Conservation (phyloP, 345 rosid genomes). For the Citrus trifoliata region DNA sequence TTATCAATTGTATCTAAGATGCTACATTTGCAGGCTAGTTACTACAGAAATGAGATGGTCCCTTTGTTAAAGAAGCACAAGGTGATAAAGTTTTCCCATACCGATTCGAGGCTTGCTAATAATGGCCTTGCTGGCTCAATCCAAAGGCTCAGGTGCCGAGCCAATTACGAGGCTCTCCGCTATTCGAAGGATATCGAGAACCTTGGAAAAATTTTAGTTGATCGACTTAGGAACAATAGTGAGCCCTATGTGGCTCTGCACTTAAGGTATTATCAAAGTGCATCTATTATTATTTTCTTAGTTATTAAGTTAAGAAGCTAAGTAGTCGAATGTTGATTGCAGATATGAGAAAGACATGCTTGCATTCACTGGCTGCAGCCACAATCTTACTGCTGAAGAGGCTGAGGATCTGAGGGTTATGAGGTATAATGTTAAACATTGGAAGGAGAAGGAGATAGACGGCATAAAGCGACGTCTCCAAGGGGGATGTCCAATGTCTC, state of each 20-base stretch:
- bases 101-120: conserved; percentile 86
- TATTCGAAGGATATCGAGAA: conserved; percentile 70
- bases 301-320: background rate
- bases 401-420: conserved; percentile 69
- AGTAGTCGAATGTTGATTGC: conserved; percentile 19
- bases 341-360: conserved; percentile 99
- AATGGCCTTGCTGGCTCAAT: conserved; percentile 76
- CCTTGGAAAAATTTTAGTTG: conserved; percentile 61
- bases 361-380: conserved; percentile 96
- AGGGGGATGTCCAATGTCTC: conserved; percentile 98
- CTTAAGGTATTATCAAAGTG: conserved; percentile 48
- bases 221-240: conserved; percentile 60
- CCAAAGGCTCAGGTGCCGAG: conserved; percentile 88
- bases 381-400: conserved; percentile 74
- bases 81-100: conserved; percentile 87
- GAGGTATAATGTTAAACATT: conserved; percentile 80
- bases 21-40: conserved; percentile 69
- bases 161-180: conserved; percentile 79
- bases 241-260: conserved; percentile 88
- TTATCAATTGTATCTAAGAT: conserved; percentile 16
- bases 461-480: conserved; percentile 57
- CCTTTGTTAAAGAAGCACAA: conserved; percentile 64
- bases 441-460: conserved; percentile 99
- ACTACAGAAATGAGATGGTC: conserved; percentile 77
- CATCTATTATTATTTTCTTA: background rate